Evolutionary conservation across 768 basidiomycete genomes (phyloP).

Genomic region (Tephrocybe sp.): DNA sequence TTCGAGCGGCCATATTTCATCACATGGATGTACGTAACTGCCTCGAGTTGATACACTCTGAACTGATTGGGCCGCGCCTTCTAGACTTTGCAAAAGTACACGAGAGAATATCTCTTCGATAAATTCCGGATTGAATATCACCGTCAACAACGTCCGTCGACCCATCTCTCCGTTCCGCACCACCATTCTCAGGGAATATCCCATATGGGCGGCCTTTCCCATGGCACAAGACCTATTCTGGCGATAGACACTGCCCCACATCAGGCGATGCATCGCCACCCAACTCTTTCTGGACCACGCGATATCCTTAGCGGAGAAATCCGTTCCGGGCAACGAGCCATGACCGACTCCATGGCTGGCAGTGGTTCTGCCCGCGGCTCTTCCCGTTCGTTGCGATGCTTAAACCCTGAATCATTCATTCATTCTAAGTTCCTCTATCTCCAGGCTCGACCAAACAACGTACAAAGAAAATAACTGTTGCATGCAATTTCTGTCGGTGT

Average conservation of each 20-base stretch:
- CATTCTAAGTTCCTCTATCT: conserved; percentile 7
- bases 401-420: neutral
- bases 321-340: conserved; percentile 43
- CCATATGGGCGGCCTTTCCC: conserved; percentile 46
- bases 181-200: conserved; percentile 33
- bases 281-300: conserved; percentile 44
- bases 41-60: conserved; percentile 15
- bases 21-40: conserved; percentile 75
- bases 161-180: conserved; percentile 46
- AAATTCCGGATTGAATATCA: conserved; percentile 68
- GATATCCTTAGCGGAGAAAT: conserved; percentile 47
- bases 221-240: conserved; percentile 54
- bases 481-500: conserved; percentile 92
- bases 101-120: conserved; percentile 78
- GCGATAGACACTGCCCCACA: conserved; percentile 64
- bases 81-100: conserved; percentile 85
- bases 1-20: conserved; percentile 81
- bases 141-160: conserved; percentile 47
- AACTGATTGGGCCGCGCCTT: conserved; percentile 14
- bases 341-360: conserved; percentile 39
- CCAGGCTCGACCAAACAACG: conserved; percentile 63
- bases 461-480: conserved; percentile 85
- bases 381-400: conserved; percentile 38
- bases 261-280: conserved; percentile 42
- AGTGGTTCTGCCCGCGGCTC: conserved; percentile 33